Base-by-base conservation (phyloP, 805 yeast species). In the Myxozyma neotropica region DNA sequence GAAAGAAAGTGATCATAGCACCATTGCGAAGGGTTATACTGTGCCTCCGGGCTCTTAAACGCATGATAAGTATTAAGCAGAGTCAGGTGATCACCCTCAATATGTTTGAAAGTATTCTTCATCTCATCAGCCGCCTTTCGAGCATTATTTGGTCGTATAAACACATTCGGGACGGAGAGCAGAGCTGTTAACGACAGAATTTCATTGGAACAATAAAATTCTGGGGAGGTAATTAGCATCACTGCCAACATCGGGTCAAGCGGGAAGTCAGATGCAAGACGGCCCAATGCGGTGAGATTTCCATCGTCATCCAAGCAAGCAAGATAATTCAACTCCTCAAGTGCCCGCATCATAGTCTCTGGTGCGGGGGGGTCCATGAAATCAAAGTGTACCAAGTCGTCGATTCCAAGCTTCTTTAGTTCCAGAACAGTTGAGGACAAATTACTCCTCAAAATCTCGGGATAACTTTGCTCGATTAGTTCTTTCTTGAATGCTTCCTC, bases 361-460 rank as follows among this genome's bases (percentile, higher is more conserved):
- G 99, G 99, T 1, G 98, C 98, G 13, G 99, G 99, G 6, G 99
- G 98, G 72, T 93, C 99, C 96, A 93, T 93, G 72, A 94, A 93
- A 73, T 94, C 99, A 71, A 93, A 93, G 75, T 93, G 98, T 40
- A 94, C 99, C 70, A 93, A 82, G 76, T 93, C 98, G 72, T 94
- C 96, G 65, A 93, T 82, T 13, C 98, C 98, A 65, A 94, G 81
- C 75, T 94, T 94, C 73, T 94, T 94, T 74, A 93, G 80, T 73
- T 94, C 96, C 64, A 93, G 77, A 36, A 93, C 98, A 0, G 97
- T 94, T 24, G 91, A 86, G 4, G 97, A 86, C 70, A 93, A 81
- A 75, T 93, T 93, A 60, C 93, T 86, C 71, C 98, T 81, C 72
- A 94, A 79, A 73, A 93, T 92, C 76, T 93, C 99, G 1, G 99